Base-by-base conservation (phyloP, 257 asterid species). In the Solanum chiquidenum region DNA sequence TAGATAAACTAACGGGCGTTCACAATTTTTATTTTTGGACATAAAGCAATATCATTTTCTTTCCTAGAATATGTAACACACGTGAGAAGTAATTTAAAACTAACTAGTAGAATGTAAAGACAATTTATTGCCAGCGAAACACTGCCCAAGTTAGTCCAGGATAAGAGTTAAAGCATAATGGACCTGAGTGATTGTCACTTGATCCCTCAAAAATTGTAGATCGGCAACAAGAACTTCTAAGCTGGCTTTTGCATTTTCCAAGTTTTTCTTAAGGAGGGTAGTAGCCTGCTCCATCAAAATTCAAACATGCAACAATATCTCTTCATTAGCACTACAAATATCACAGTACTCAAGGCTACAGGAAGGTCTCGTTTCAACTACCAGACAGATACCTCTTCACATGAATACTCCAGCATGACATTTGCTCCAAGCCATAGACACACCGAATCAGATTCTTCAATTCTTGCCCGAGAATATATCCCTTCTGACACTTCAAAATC, bases 401-500 rank as follows among this genome's bases (percentile, higher is more conserved):
- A 93, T 49, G 98, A 93, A 91, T 96, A 96, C 91, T 95, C 98
- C 79, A 96, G 94, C 99, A 96, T 95, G 84, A 96, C 98, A 91
- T 96, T 97, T 60, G 99, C 99, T 85, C 98, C 99, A 86, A 96
- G 98, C 98, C 99, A 96, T 71, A 97, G 88, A 89, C 98, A 95
- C 86, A 95, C 98, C 86, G 96, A 96, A 90, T 96, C 95, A 18
- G 96, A 90, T 85, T 94, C 98, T 88, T 94, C 97, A 72, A 94
- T 93, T 46, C 92, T 91, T 89, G 99, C 98, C 82, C 94, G 94
- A 68, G 98, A 95, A 90, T 94, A 95, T 82, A 95, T 96, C 90
- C 99, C 99, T 92, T 94, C 99, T 34, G 99, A 96, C 58, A 96
- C 95, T 94, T 96, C 99, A 89, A 95, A 95, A 92, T 96, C 99